Evolutionary conservation across 192 early-diverging fungal species (phyloP), one percentile per base, ranked within the genome.

Genomic region (Mortierella hygrophila): DNA sequence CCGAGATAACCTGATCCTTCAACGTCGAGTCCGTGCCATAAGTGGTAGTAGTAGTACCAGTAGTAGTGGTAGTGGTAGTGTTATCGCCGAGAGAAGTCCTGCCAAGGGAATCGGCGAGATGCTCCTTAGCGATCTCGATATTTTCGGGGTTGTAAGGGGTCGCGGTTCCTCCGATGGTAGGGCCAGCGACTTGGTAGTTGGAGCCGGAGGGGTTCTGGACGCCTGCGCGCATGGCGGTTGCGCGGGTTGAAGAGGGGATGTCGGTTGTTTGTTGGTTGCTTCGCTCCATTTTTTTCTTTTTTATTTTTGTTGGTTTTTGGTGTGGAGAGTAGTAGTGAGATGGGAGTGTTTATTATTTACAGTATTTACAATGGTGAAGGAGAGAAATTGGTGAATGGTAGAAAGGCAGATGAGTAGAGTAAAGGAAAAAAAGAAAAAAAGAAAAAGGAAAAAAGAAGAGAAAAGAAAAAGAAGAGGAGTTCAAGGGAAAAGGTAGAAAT

Each of bases 81-180:
- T 47, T 40, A 29, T 44, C 41, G 0, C 29, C 2, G 69, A 78
- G 35, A 16, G 52, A 20, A 26, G 69, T 21, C 46, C 41, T 55
- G 49, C 23, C 38, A 49, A 78, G 32, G 29, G 46, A 49, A 0
- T 75, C 73, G 37, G 32, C 65, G 10, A 75, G 57, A n/a, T 47
- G 55, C 15, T 73, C 68, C 70, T 82, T 82, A 32, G 81, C 81
- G 37, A n/a, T 41, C 41, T 82, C 81, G 46, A 82, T 71, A 6
- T 73, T 72, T n/a, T n/a, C 52, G 37, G 23, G 35, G 32, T 78
- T 38, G 26, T 79, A 83, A 6, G 77, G 73, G 1, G 4, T 40
- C 15, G 82, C 52, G 26, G 76, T 46, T 6, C 83, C 83, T 1
- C 83, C 83, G 20, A 85, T 57, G 8, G 78, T 68, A 1, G 78